Base-by-base conservation (phyloP, 108 stramenopile genomes). In the Seminavis robusta region DNA sequence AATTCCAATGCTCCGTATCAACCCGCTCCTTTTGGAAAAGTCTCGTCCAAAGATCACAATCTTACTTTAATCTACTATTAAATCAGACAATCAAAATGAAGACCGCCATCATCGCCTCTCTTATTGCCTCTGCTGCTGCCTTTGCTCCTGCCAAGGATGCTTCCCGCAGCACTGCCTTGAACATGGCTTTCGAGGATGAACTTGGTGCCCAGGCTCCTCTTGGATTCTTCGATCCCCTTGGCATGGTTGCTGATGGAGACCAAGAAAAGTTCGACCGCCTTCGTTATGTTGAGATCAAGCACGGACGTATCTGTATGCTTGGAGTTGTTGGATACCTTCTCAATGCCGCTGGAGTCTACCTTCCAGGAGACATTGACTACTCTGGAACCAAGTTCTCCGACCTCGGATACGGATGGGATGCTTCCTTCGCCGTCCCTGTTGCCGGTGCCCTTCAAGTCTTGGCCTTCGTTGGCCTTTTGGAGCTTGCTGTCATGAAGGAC, bases 191-290 rank as follows among this genome's bases (percentile, higher is more conserved):
- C 67, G 77, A 81, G 58, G 67, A 67, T 29, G 92, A 92, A 48
- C 77, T 95, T 63, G 94, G 94, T 44, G 90, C 84, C 30, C 91
- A 92, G 59, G 57, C 69, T 21, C 94, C 94, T 29, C 71, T 92
- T 34, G 90, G 88, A 51, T 89, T 83, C 71, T 92, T 81, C 64
- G 90, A 92, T 66, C 89, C 89, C 33, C 76, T 90, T 33, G 56
- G 89, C 56, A 30, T 76, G 45, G 45, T 71, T 32, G 65, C 36
- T 13, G 61, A 71, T 49, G 76, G 62, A 38, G 66, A 77, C 42
- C 57, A 52, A 29, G 70, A 52, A 29, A 71, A 70, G 64, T 77
- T 77, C 70, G 61, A 77, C 65, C 74, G 73, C 47, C 71, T 80
- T 24, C 65, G 79, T 52, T 69, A 65, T 38, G 75, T 73, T 59